Evolutionary conservation across 148 eudicot species (phyloP).

Genomic region (Fallopia convolvulus): DNA sequence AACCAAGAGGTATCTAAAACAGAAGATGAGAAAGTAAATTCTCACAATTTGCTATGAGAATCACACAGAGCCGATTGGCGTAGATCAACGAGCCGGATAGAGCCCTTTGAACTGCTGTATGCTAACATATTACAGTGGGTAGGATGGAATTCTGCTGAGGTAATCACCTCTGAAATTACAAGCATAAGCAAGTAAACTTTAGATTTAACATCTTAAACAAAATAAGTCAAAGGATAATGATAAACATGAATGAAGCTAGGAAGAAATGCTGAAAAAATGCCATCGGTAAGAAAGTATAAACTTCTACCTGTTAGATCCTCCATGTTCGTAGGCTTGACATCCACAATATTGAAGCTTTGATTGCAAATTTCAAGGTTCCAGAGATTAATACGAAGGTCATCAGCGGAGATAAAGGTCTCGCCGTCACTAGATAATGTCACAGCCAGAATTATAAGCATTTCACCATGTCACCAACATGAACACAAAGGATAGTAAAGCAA

Average conservation of each 20-base stretch:
- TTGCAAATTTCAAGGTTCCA: slow-evolving; percentile 79
- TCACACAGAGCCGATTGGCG: slow-evolving; percentile 72
- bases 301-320: slow-evolving; percentile 71
- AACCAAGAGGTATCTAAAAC: background rate
- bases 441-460: background rate
- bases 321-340: slow-evolving; percentile 77
- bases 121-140: slow-evolving; percentile 64
- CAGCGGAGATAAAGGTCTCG: slow-evolving; percentile 78
- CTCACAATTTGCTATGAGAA: slow-evolving; percentile 57
- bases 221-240: background rate
- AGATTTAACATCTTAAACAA: background rate
- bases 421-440: slow-evolving; percentile 46
- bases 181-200: background rate
- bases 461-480: background rate
- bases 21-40: background rate
- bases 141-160: slow-evolving; percentile 75
- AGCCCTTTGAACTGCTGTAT: slow-evolving; percentile 70
- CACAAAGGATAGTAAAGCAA: background rate
- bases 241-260: background rate
- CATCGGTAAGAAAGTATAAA: background rate
- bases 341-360: slow-evolving; percentile 80
- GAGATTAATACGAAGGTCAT: slow-evolving; percentile 78
- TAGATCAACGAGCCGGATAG: slow-evolving; percentile 62
- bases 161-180: slow-evolving; percentile 53
- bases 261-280: background rate